Conservation (phyloP, 495 filamentous ascomycete species). For the Aeminium ludgeri region DNA sequence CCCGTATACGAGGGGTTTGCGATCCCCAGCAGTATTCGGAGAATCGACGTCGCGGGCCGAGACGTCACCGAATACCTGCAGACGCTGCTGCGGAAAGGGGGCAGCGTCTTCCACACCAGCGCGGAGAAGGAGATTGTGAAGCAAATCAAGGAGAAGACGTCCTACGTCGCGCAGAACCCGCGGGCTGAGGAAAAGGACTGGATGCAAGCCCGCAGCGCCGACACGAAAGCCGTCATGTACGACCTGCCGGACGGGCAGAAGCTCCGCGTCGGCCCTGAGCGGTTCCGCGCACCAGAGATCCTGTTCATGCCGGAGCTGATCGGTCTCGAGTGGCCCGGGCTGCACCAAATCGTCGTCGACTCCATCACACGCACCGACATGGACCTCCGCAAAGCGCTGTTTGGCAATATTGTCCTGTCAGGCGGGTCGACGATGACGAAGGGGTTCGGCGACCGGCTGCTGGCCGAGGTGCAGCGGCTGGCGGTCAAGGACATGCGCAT, state of each 20-base stretch:
- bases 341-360: constrained; percentile 95
- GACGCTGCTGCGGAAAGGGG: constrained; percentile 74
- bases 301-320: constrained; percentile 96
- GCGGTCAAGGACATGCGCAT: constrained; percentile 98
- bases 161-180: constrained; percentile 85
- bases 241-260: constrained; percentile 80
- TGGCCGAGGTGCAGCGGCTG: constrained; percentile 79
- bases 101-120: constrained; percentile 90
- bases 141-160: constrained; percentile 86
- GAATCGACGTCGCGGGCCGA: constrained; percentile 94
- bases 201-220: constrained; percentile 42
- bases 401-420: constrained; percentile 91
- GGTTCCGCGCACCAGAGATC: constrained; percentile 92
- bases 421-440: constrained; percentile 82
- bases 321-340: constrained; percentile 88
- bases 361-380: constrained; percentile 94
- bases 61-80: constrained; percentile 97
- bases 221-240: constrained; percentile 67
- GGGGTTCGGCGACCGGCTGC: constrained; percentile 87
- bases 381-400: constrained; percentile 84
- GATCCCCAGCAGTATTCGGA: constrained; percentile 79
- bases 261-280: constrained; percentile 78
- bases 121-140: constrained; percentile 97
- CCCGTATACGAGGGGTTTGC: constrained; percentile 97
- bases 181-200: constrained; percentile 93